A percentile compares a stretch with the other conserved stretches of the same genome.
These are phyloP conservation scores for Macaranga tanarius DNA, from an alignment of 441 rosid species.

Conservation along the genomic window DNA sequence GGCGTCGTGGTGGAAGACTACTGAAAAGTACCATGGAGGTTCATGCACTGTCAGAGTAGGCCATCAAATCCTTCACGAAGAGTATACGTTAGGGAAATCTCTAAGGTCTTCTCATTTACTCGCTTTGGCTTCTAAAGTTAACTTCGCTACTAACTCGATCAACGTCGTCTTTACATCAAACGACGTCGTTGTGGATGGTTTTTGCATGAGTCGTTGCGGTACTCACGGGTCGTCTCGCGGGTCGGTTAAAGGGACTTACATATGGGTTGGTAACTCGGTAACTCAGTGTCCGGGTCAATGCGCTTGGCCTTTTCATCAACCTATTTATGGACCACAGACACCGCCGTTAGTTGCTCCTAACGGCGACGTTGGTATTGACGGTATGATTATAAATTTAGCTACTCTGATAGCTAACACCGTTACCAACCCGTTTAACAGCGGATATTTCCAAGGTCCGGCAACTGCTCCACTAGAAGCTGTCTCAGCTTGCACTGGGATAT, in stretches of 20 bases:
- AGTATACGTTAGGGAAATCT: conserved; percentile 59
- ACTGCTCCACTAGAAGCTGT: conserved; percentile 88
- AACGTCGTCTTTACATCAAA: conserved; percentile 71
- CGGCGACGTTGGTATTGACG: conserved; percentile 92
- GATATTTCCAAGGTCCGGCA: conserved; percentile 82
- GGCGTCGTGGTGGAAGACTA: conserved; percentile 75
- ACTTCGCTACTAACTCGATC: conserved; percentile 38
- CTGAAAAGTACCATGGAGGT: conserved; percentile 67
- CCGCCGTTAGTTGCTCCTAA: conserved; percentile 74
- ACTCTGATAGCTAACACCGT: conserved; percentile 78
- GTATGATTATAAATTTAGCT: conserved; percentile 79
- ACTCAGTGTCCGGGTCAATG: conserved; percentile 82
- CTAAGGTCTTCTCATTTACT: conserved; percentile 45
- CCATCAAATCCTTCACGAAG: conserved; percentile 51
- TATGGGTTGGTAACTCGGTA: conserved; percentile 88
- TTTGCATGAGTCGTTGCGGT: conserved; percentile 77
- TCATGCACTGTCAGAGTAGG: conserved; percentile 52
- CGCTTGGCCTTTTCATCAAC: conserved; percentile 97
- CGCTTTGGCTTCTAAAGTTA: conserved; percentile 52
- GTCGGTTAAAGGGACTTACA: conserved; percentile 43
- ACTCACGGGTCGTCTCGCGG: conserved; percentile 53
- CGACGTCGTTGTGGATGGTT: conserved; percentile 70
- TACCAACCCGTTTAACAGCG: conserved; percentile 77
- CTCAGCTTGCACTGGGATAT: conserved; percentile 74
- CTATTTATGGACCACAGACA: conserved; percentile 83